phyloP scores from a whole-genome alignment of 768 basidiomycete genomes.

The Pleurotus platypus region DNA sequence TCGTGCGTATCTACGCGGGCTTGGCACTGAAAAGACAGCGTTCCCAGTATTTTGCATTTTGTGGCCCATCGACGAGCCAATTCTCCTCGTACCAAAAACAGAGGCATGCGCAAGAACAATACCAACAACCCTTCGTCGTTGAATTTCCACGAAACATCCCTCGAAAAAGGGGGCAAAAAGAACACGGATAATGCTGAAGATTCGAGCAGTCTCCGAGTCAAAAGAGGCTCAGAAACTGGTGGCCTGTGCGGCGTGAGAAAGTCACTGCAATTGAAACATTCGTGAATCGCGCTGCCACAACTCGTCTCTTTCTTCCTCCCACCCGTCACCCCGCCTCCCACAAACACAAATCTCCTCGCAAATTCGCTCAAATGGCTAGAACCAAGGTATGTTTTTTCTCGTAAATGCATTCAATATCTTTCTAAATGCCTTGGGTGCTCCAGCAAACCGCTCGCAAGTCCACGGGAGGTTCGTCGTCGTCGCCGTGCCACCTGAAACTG shows the following conservation, averaged over 20 bases:
- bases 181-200: slow-evolving; percentile 21
- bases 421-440: slow-evolving; percentile 25
- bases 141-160: slow-evolving; percentile 15
- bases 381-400: slow-evolving; percentile 60
- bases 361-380: slow-evolving; percentile 64
- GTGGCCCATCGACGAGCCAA: background rate
- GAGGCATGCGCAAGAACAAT: background rate
- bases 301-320: slow-evolving; percentile 33
- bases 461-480: slow-evolving; percentile 75
- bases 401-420: slow-evolving; percentile 13
- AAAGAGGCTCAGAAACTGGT: slow-evolving; percentile 41
- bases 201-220: slow-evolving; percentile 44
- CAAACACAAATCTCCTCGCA: slow-evolving; percentile 16
- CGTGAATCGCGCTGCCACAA: slow-evolving; percentile 30
- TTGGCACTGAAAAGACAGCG: background rate
- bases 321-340: slow-evolving; percentile 23
- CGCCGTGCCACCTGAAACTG: slow-evolving; percentile 16
- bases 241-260: slow-evolving; percentile 39
- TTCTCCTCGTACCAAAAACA: background rate
- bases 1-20: background rate
- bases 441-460: slow-evolving; percentile 99
- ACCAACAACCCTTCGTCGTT: slow-evolving; percentile 10
- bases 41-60: background rate
- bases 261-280: slow-evolving; percentile 29
- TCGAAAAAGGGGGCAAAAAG: slow-evolving; percentile 19